Conservation (phyloP, 352 stramenopile genomes). For the Phytopythium oedochilum region DNA sequence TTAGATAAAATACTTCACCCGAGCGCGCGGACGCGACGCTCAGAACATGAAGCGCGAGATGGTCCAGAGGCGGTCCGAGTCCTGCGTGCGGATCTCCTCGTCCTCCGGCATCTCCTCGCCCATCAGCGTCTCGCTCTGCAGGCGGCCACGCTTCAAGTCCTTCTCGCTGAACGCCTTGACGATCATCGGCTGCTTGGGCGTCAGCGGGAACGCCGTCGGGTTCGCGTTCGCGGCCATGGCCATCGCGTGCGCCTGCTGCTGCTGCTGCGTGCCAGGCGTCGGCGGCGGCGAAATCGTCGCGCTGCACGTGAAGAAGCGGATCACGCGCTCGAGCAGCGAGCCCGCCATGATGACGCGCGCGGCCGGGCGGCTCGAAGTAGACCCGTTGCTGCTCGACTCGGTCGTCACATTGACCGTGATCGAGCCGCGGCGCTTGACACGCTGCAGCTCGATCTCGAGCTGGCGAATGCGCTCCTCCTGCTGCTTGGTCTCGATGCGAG, state of each 20-base stretch:
- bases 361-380: neutral
- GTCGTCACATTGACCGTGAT: conserved; percentile 6
- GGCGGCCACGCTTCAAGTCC: conserved; percentile 17
- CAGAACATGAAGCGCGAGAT: conserved; percentile 58
- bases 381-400: conserved; percentile 1
- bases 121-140: conserved; percentile 22
- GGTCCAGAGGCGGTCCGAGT: conserved; percentile 51
- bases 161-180: conserved; percentile 21
- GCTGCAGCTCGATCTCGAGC: conserved; percentile 58
- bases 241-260: conserved; percentile 2
- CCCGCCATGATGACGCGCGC: conserved; percentile 12
- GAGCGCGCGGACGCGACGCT: conserved; percentile 4
- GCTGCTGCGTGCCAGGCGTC: conserved; percentile 21
- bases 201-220: conserved; percentile 20
- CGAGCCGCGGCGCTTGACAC: conserved; percentile 19
- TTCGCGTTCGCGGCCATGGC: conserved; percentile 15
- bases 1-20: conserved; percentile 4
- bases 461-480: conserved; percentile 51
- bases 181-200: conserved; percentile 30
- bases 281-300: conserved; percentile 35
- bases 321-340: conserved; percentile 56
- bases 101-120: conserved; percentile 32
- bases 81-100: conserved; percentile 49
- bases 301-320: conserved; percentile 87
- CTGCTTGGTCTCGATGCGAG: conserved; percentile 45